Base-by-base conservation (phyloP, 176 grass and related monocot species). In the Bromus sterilis region DNA sequence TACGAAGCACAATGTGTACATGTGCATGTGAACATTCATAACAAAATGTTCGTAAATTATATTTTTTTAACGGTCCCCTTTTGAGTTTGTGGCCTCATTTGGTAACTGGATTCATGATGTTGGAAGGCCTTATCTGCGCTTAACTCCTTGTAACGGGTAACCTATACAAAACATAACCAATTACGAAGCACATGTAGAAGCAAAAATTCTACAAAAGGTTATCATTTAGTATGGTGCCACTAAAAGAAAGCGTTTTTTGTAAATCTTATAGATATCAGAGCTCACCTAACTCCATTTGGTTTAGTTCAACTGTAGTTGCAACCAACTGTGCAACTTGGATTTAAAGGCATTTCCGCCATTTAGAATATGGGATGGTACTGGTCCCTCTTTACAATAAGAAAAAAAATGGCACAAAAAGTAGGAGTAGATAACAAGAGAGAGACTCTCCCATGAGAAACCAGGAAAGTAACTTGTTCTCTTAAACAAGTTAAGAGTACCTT, bases 261-360 rank as follows among this genome's bases (percentile, higher is more conserved):
- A 32, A 16, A 12, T 76, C 4, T 53, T 53, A 53, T 11, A 14
- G 63, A 69, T 61, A 46, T 16, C 14, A 16, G 23, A 68, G 20
- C 24, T 21, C 18, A 58, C 75, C 46, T 46, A 88, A 78, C 61
- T 9, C 67, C 33, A 75, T 80, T 42, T 30, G 44, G 4, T 80
- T 80, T 42, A 75, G 46, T 74, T 88, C 35, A 80, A 74, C 69
- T 67, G 44, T 60, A 76, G 24, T 42, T 76, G 57, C 56, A 84
- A 87, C 59, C 30, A 80, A 49, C 37, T 9, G 30, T n/a, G 30
- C 69, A 11, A 30, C 71, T 41, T 68, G 9, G 39, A 49, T 69
- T 83, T 58, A 66, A 58, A 37, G 40, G 24, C n/a, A 13, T 49
- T 46, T 57, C 20, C 16, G 37, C 28, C 46, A 20, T 71, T 71